Percentiles rank a stretch among this genome's conserved stretches.
Evolutionary conservation across 371 early-diverging fungal genomes (phyloP).

Genomic region (Mucor plumbeus): DNA sequence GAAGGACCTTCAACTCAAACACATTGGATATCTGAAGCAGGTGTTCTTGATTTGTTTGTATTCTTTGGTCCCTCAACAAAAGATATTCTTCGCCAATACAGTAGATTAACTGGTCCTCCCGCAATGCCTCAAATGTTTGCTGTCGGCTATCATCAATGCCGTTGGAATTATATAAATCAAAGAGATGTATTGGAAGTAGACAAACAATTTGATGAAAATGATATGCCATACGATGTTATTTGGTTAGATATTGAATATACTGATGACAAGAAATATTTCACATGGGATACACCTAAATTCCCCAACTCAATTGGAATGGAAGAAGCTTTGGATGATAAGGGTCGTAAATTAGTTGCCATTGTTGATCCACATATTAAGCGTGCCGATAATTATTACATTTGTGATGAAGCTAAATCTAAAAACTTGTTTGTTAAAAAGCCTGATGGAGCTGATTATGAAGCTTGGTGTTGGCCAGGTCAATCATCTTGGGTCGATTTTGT

Average conservation of each 20-base stretch:
- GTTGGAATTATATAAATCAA: constrained; percentile 93
- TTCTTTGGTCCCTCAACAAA: constrained; percentile 81
- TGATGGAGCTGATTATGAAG: constrained; percentile 77
- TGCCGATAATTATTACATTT: constrained; percentile 75
- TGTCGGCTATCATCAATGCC: constrained; percentile 92
- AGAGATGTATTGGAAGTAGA: constrained; percentile 84
- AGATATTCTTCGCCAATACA: constrained; percentile 78
- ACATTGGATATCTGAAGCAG: constrained; percentile 96
- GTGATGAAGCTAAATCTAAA: constrained; percentile 75
- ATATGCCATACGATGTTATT: constrained; percentile 92
- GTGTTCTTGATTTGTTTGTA: constrained; percentile 89
- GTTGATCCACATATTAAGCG: constrained; percentile 97
- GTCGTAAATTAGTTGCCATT: constrained; percentile 93
- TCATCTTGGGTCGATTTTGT: constrained; percentile 90
- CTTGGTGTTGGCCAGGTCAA: constrained; percentile 94
- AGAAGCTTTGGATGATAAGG: constrained; percentile 67
- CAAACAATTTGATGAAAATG: constrained; percentile 78
- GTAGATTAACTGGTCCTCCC: constrained; percentile 79
- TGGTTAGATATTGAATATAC: constrained; percentile 97
- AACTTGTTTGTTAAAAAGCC: constrained; percentile 82
- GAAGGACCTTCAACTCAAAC: constrained; percentile 57
- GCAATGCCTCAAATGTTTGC: constrained; percentile 91
- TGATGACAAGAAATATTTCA: constrained; percentile 89
- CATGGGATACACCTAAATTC: constrained; percentile 90
- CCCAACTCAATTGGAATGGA: constrained; percentile 91